phyloP scores from a whole-genome alignment of 495 filamentous ascomycete genomes.

The Xylaria flabelliformis region DNA sequence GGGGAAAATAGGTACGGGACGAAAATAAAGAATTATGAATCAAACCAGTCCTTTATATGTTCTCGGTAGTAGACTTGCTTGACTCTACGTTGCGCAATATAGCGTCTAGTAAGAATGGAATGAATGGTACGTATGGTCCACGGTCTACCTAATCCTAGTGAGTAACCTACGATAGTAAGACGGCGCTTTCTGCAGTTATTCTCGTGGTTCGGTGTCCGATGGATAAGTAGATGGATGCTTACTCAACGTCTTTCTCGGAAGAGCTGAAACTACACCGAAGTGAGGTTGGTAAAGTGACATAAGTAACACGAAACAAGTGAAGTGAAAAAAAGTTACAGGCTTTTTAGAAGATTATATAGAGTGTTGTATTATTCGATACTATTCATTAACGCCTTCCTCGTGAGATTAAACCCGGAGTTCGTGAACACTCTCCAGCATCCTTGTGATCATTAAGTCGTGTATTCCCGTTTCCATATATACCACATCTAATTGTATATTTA shows the following conservation, averaged over 20 bases:
- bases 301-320: background rate
- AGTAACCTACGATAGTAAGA: background rate
- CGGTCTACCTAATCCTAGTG: background rate
- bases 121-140: background rate
- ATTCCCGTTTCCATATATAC: background rate
- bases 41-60: background rate
- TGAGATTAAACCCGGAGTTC: background rate
- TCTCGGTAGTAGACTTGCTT: background rate
- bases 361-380: background rate
- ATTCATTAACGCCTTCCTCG: background rate
- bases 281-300: background rate
- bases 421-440: background rate
- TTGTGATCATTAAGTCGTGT: background rate
- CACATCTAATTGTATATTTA: background rate
- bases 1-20: background rate
- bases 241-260: background rate
- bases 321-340: background rate
- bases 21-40: background rate
- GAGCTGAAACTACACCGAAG: background rate
- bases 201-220: too few relatives aligned
- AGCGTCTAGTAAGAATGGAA: background rate
- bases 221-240: too few relatives aligned
- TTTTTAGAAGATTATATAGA: background rate
- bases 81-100: background rate
- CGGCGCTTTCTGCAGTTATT: background rate